phyloP scores from a whole-genome alignment of 345 rosid species.

The Salix exigua region DNA sequence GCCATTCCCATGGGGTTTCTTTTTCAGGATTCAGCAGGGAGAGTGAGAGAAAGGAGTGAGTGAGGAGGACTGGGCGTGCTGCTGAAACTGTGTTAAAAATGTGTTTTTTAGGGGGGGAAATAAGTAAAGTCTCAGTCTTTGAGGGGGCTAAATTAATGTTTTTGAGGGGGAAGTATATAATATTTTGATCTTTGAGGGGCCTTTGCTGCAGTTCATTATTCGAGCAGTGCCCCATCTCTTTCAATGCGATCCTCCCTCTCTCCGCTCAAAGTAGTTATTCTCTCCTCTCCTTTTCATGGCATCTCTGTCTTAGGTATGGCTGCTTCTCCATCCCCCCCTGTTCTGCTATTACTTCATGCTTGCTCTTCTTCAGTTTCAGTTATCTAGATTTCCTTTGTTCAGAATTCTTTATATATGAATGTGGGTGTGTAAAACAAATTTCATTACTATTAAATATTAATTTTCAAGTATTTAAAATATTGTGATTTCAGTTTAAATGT shows the following conservation, averaged over 20 bases:
- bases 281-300: neutral
- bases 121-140: neutral
- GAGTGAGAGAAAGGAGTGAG: neutral
- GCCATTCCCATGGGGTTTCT: neutral
- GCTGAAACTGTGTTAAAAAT: neutral
- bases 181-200: neutral
- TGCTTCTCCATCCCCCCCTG: slow-evolving; percentile 4
- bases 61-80: neutral
- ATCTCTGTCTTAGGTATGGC: neutral
- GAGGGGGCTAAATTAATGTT: neutral
- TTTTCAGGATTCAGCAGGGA: neutral
- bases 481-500: too few relatives aligned
- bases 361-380: neutral
- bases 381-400: neutral
- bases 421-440: neutral
- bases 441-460: too few relatives aligned
- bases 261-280: neutral
- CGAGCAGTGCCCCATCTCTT: neutral
- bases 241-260: neutral
- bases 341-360: neutral
- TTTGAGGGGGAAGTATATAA: neutral
- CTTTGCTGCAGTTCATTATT: neutral
- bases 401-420: neutral
- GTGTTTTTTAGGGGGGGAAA: neutral
- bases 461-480: too few relatives aligned